A percentile compares a stretch with the other conserved stretches of the same genome.
Evolutionary conservation across 371 early-diverging fungal species (phyloP).

Genomic region (Mortierella sp.): DNA sequence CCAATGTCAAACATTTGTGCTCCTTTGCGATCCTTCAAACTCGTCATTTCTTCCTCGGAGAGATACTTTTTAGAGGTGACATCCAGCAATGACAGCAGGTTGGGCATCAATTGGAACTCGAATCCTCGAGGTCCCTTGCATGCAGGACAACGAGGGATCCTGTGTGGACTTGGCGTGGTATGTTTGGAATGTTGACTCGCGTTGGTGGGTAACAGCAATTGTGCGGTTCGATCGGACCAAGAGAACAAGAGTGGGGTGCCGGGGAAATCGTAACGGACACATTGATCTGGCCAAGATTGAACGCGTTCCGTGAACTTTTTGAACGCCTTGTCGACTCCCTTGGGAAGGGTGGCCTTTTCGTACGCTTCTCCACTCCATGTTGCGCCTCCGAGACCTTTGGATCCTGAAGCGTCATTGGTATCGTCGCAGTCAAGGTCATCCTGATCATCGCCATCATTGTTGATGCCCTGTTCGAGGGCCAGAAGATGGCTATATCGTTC

Average conservation of each 20-base stretch:
- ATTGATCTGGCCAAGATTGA: slow-evolving; percentile 83
- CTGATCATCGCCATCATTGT: slow-evolving; percentile 47
- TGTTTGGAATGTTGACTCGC: slow-evolving; percentile 38
- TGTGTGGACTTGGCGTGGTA: slow-evolving; percentile 36
- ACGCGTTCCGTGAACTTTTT: slow-evolving; percentile 80
- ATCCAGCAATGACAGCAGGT: slow-evolving; percentile 74
- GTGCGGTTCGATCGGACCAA: slow-evolving; percentile 59
- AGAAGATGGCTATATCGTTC: slow-evolving; percentile 63
- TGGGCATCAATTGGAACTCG: slow-evolving; percentile 95
- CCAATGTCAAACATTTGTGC: slow-evolving; percentile 76
- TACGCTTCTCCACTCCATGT: slow-evolving; percentile 85
- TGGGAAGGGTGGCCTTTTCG: slow-evolving; percentile 77
- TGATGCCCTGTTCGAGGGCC: slow-evolving; percentile 55
- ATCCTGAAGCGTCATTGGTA: slow-evolving; percentile 14
- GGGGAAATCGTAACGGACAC: slow-evolving; percentile 82
- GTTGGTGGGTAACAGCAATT: slow-evolving; percentile 46
- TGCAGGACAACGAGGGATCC: slow-evolving; percentile 67
- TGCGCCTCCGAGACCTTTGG: slow-evolving; percentile 35
- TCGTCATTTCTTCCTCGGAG: slow-evolving; percentile 38
- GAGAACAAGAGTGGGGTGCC: slow-evolving; percentile 80
- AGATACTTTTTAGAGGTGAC: slow-evolving; percentile 52
- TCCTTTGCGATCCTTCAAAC: slow-evolving; percentile 48
- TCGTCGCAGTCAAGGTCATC: too few species aligned
- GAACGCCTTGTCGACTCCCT: slow-evolving; percentile 83
- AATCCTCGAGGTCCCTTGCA: slow-evolving; percentile 85